Base-by-base conservation (phyloP, 345 rosid genomes). In the Euphorbia peplus region DNA sequence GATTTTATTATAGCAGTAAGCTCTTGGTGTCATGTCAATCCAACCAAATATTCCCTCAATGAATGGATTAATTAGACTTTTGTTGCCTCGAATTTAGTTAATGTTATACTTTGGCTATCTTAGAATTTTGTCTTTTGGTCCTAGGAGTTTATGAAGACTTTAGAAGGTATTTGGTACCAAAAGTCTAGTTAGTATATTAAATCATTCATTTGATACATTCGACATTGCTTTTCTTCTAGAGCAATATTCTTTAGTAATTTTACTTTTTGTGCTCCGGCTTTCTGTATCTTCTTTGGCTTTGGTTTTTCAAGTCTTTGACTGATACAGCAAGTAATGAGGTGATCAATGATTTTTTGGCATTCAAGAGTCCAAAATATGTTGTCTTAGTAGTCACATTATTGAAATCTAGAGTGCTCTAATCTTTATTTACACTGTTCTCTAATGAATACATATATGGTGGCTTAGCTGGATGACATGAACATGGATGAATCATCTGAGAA, bases 401-500 rank as follows among this genome's bases (percentile, higher is more conserved):
- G 53, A 51, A 9, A 30, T 42, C 5, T 47, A 60, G 42, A 46
- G 39, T 32, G 8, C 24, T 8, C 24, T 65, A 30, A 39, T 66
- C 8, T 4, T 19, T 62, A 26, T 66, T 3, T 25, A 29, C 57
- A 48, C 25, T 78, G 75, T 48, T 25, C 37, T 71, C 47, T 55
- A 64, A 51, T 77, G 60, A 67, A 51, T 75, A 55, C 62, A 26
- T 58, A 56, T 76, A 44, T 30, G 65, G 56, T 67, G 60, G 63
- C 72, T 63, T 77, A 91, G 96, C 76, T 91, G 77, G 77, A 88
- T 75, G 96, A 87, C 78, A 89, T 88, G 97, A 83, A 87, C 72
- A 95, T 91, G 87, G 85, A 91, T 79, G 96, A 91, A 70, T 86
- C 89, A 64, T 91, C 97, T 15, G 96, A 89, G 85, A 83, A 78